Evolutionary conservation across 2,329 filamentous ascomycete species (phyloP).

Genomic region (Epichloe sp.): DNA sequence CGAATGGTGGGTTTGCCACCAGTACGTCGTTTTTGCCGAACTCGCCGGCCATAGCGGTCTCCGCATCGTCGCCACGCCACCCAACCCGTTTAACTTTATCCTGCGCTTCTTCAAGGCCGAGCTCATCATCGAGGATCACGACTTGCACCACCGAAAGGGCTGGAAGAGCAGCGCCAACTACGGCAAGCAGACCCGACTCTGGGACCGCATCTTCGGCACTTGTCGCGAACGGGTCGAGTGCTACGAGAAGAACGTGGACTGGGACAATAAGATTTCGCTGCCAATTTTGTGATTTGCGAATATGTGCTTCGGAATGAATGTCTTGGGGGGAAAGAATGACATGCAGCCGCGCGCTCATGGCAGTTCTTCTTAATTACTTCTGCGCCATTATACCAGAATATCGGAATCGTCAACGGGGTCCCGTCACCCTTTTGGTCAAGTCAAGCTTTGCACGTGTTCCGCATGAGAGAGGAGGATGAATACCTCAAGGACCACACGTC

Average conservation of each 20-base stretch:
- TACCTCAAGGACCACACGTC: too few relatives aligned
- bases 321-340: too few relatives aligned
- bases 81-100: constrained; percentile 4
- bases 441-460: too few relatives aligned
- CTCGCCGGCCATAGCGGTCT: constrained; percentile 5
- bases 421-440: too few relatives aligned
- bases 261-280: background rate
- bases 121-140: constrained; percentile 5
- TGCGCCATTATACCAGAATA: too few relatives aligned
- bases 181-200: constrained; percentile 5
- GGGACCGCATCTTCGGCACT: constrained; percentile 5
- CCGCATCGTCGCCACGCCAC: constrained; percentile 1
- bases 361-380: too few relatives aligned
- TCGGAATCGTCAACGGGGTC: too few relatives aligned
- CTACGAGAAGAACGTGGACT: constrained; percentile 1
- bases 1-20: constrained; percentile 6
- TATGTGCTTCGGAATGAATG: background rate
- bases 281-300: background rate
- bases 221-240: constrained; percentile 5
- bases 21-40: constrained; percentile 5
- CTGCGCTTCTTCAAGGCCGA: constrained; percentile 1
- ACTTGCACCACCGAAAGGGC: constrained; percentile 6
- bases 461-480: too few relatives aligned
- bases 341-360: too few relatives aligned
- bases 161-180: constrained; percentile 6